phyloP scores from a whole-genome alignment of 2,329 filamentous ascomycete genomes.

The Aureobasidium sp. region DNA sequence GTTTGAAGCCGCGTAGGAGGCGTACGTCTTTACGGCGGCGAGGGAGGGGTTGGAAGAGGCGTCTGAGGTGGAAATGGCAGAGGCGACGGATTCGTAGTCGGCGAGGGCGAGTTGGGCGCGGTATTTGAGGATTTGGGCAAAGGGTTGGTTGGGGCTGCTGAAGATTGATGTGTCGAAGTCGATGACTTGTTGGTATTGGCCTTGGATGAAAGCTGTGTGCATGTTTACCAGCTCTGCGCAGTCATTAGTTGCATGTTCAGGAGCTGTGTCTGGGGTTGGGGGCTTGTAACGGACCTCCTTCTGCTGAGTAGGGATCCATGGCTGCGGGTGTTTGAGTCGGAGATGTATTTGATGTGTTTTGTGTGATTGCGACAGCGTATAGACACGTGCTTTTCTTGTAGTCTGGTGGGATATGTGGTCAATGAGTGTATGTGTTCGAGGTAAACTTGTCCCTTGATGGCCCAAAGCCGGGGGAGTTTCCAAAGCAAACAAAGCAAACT shows the following conservation, averaged over 20 bases:
- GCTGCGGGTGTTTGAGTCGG: constrained; percentile 8
- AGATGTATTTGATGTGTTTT: background rate
- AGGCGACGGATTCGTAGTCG: constrained; percentile 63
- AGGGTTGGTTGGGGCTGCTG: constrained; percentile 66
- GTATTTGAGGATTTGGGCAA: constrained; percentile 68
- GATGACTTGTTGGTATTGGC: constrained; percentile 78
- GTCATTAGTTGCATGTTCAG: constrained; percentile 12
- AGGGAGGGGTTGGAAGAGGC: constrained; percentile 56
- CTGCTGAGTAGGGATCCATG: constrained; percentile 57
- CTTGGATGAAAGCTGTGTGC: constrained; percentile 59
- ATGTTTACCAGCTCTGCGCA: constrained; percentile 55
- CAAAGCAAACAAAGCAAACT: constrained; percentile 9
- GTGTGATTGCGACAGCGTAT: background rate
- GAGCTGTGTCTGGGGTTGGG: background rate
- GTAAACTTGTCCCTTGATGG: constrained; percentile 12
- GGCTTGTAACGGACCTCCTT: constrained; percentile 43
- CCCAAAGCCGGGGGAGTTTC: background rate
- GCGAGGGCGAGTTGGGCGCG: constrained; percentile 78
- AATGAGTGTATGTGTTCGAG: background rate
- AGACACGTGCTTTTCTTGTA: no score
- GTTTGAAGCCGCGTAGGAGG: constrained; percentile 43
- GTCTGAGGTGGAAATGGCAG: constrained; percentile 55
- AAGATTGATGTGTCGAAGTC: constrained; percentile 77
- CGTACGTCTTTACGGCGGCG: constrained; percentile 66
- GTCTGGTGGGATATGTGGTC: background rate